Percentiles rank a stretch among this genome's conserved stretches.
Conservation (phyloP, 1,139 yeast species). For the Saccharomyces hybrid region DNA sequence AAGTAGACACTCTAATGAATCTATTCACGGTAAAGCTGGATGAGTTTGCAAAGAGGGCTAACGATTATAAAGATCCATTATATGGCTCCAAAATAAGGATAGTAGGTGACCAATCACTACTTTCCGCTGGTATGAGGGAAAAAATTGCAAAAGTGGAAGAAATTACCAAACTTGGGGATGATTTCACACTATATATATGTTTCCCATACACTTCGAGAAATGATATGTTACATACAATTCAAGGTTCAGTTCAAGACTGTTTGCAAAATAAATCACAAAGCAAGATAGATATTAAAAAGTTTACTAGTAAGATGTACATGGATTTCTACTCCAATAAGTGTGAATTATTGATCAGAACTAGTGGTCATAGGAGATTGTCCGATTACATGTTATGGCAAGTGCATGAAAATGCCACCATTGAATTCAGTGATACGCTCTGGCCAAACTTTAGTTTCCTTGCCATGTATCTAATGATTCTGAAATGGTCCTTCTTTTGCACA, state of each 20-base stretch:
- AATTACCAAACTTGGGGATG: conserved; percentile 43
- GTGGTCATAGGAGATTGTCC: conserved; percentile 77
- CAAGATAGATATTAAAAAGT: conserved; percentile 34
- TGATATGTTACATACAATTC: conserved; percentile 69
- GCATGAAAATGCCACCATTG: conserved; percentile 60
- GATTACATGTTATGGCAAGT: conserved; percentile 88
- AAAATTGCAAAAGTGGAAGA: conserved; percentile 57
- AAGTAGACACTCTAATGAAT: conserved; percentile 76
- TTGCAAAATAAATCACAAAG: conserved; percentile 17
- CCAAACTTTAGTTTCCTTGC: conserved; percentile 64
- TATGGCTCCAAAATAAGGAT: conserved; percentile 44
- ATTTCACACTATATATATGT: conserved; percentile 68
- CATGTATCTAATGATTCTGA: conserved; percentile 43
- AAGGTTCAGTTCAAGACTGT: conserved; percentile 34
- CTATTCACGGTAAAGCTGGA: conserved; percentile 61
- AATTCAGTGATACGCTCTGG: conserved; percentile 71
- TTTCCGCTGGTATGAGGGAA: conserved; percentile 59
- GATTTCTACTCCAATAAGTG: conserved; percentile 61
- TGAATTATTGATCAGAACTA: conserved; percentile 75
- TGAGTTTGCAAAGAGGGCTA: conserved; percentile 26
- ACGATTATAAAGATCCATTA: conserved; percentile 48
- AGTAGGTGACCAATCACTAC: conserved; percentile 59
- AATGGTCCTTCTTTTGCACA: conserved; percentile 42
- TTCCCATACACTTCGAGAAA: conserved; percentile 94
- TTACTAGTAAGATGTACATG: conserved; percentile 49